Conservation (phyloP, 192 early-diverging fungal species). For the Coemansia sp. region DNA sequence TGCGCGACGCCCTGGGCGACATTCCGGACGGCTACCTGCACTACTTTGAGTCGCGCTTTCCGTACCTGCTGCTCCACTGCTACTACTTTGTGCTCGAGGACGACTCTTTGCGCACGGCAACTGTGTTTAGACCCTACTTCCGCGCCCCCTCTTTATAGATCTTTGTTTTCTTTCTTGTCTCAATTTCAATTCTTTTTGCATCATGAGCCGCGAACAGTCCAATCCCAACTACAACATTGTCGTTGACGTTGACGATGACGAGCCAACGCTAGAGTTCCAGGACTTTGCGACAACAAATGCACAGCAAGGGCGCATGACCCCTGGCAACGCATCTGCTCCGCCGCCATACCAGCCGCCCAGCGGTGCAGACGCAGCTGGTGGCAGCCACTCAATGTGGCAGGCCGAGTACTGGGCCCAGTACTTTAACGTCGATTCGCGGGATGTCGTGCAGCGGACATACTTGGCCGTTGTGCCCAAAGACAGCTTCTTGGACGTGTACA, state of each 20-base stretch:
- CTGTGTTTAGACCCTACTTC: constrained; percentile 71
- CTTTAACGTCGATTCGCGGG: constrained; percentile 87
- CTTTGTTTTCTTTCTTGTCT: neutral
- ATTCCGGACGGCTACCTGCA: constrained; percentile 83
- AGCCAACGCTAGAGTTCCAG: constrained; percentile 54
- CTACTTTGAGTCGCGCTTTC: constrained; percentile 91
- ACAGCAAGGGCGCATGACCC: constrained; percentile 38
- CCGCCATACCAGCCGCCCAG: constrained; percentile 39
- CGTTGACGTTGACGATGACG: constrained; percentile 57
- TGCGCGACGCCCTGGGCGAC: constrained; percentile 75
- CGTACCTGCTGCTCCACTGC: constrained; percentile 81
- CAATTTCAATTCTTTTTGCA: neutral
- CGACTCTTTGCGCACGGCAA: constrained; percentile 60
- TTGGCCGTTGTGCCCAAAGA: constrained; percentile 71
- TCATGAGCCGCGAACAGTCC: constrained; percentile 35
- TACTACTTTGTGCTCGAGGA: constrained; percentile 80
- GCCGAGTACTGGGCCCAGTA: constrained; percentile 86
- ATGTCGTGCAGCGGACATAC: constrained; percentile 73
- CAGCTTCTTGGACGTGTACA: constrained; percentile 78
- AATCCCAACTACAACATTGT: constrained; percentile 55
- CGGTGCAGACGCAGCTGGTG: constrained; percentile 7
- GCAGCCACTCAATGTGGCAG: constrained; percentile 73
- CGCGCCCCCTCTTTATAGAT: constrained; percentile 38
- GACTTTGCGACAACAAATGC: constrained; percentile 47
- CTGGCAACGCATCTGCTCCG: constrained; percentile 15